phyloP scores from a whole-genome alignment of 2,329 filamentous ascomycete species.

The Ilyonectria destructans region DNA sequence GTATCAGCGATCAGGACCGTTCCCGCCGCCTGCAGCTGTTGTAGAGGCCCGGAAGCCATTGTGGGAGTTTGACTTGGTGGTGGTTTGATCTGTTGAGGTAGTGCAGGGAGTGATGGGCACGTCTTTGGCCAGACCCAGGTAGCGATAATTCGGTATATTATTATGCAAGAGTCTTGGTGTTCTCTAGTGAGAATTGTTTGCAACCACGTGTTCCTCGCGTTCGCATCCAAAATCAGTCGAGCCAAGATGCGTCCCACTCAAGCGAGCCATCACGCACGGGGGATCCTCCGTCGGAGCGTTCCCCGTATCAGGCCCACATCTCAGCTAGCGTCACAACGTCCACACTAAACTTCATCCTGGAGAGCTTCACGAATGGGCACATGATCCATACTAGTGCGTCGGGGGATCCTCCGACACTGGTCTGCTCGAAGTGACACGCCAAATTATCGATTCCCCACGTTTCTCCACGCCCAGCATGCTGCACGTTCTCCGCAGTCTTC shows the following conservation, averaged over 20 bases:
- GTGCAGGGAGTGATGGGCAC: neutral
- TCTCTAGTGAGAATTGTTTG: neutral
- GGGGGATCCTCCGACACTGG: neutral
- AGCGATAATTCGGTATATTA: neutral
- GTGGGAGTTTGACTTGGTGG: neutral
- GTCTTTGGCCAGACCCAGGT: neutral
- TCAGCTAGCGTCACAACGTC: neutral
- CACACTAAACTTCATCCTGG: neutral
- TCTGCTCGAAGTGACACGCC: neutral
- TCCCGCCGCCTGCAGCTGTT: neutral
- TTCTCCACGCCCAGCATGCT: neutral
- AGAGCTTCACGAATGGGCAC: neutral
- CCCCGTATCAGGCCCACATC: neutral
- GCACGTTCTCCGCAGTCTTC: neutral
- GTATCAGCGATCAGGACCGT: constrained; percentile 1
- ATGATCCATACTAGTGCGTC: neutral
- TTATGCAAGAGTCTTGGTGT: neutral
- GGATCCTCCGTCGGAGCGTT: neutral
- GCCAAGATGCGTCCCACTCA: neutral
- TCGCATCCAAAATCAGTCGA: neutral
- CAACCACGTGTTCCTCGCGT: neutral
- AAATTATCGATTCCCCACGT: neutral
- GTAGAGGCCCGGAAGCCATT: neutral
- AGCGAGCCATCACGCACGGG: neutral
- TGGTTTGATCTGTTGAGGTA: neutral